A percentile compares a stretch with the other conserved stretches of the same genome.
phyloP scores from a whole-genome alignment of 805 yeast species.

The Torulaspora franciscae region DNA sequence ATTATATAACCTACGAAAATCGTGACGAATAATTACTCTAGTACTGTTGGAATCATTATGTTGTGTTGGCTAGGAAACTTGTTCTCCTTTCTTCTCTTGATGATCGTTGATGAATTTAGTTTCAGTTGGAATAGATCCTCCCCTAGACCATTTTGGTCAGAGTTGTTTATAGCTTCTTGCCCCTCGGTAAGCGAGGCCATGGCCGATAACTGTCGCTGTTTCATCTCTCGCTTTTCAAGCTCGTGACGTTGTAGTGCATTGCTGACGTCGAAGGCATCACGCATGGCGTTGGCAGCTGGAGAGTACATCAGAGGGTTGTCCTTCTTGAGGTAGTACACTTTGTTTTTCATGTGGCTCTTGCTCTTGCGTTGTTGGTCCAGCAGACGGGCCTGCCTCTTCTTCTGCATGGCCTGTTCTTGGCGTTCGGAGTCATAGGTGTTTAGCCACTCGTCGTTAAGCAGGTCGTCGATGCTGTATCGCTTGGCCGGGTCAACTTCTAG shows the following conservation, averaged over 20 bases:
- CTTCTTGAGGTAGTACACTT: slow-evolving; percentile 12
- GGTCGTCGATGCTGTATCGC: slow-evolving; percentile 63
- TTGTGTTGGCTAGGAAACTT: slow-evolving; percentile 1
- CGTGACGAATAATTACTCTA: slow-evolving; percentile 3
- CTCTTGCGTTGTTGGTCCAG: slow-evolving; percentile 20
- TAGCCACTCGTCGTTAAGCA: slow-evolving; percentile 69
- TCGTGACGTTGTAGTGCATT: slow-evolving; percentile 82
- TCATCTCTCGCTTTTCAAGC: slow-evolving; percentile 42
- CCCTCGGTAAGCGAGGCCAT: background rate
- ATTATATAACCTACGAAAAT: background rate
- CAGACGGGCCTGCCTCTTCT: slow-evolving; percentile 10
- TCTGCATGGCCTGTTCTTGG: slow-evolving; percentile 7
- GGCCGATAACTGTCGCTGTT: slow-evolving; percentile 4
- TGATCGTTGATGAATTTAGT: slow-evolving; percentile 38
- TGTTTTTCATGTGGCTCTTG: slow-evolving; percentile 17
- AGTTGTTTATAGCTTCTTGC: background rate
- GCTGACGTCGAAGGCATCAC: slow-evolving; percentile 82
- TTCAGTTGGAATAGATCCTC: slow-evolving; percentile 36
- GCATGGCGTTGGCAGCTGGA: slow-evolving; percentile 74
- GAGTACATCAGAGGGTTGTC: slow-evolving; percentile 41
- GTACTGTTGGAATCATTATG: slow-evolving; percentile 10
- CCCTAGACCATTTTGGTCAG: slow-evolving; percentile 13
- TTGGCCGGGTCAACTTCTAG: slow-evolving; percentile 64
- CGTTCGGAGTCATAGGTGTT: slow-evolving; percentile 29
- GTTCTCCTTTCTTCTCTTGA: slow-evolving; percentile 39